Evolutionary conservation across 228 moss, liverwort and hornwort species (phyloP), one percentile per base, ranked within the genome.

Genomic region (Sphagnum magellanicum): DNA sequence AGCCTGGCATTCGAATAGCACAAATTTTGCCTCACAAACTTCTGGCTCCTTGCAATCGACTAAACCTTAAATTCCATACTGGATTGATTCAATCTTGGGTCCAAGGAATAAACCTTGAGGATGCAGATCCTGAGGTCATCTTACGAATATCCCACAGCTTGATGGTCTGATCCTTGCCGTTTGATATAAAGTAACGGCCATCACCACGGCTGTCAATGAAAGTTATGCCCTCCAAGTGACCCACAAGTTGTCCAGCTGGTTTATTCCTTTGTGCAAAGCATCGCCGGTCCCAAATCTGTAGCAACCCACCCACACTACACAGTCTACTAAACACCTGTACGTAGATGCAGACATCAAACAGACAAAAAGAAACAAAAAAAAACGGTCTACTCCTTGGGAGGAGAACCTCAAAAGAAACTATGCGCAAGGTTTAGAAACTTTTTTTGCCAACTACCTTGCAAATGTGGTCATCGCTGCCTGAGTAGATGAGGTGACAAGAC

Each of bases 121-220:
- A 73, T 74, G 74, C 65, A 46, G 74, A 65, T 14, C 82, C 79
- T 7, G 96, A 89, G 17, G 86, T 70, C 88, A 98, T 83, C 77
- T 90, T 98, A 13, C 98, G 84, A 70, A 93, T 83, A 67, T 98
- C 98, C 98, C 98, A 98, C 69, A 98, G 68, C 82, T 98, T 98
- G 62, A 93, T 85, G 11, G 87, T 89, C 81, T 98, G 98, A 71
- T 98, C 98, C 77, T 98, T 98, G 81, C 93, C 77, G 50, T 98
- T 98, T 14, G 98, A 92, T 52, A 98, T 98, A 8, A 98, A 92
- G 65, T 92, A 85, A 15, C 88, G 93, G 46, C 98, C 98, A 49
- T 98, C 98, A 55, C 90, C 91, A 63, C 85, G 85, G 72, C 91
- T 93, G 63, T 98, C 87, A 63, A 98, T 82, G 58, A 83, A 88